Evolutionary conservation across 2,329 filamentous ascomycete species (phyloP), one percentile per base, ranked within the genome.

Genomic region (Pyrenochaeta sp.): DNA sequence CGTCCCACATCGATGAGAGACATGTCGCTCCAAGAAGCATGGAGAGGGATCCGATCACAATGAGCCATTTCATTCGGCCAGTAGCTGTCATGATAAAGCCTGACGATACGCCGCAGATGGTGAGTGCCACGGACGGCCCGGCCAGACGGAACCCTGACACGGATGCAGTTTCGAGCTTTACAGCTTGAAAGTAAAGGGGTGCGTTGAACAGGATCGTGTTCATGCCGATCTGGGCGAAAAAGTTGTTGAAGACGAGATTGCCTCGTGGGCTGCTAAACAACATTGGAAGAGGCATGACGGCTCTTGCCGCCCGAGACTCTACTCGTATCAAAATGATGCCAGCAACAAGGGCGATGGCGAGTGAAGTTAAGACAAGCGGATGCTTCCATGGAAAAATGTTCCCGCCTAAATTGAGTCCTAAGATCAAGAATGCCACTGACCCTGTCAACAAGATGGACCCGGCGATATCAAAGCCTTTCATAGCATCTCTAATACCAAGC

Each of bases 71-170:
- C 69, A 79, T 75, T 23, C 76, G 71, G 17, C 77, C 71, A 0
- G 78, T 79, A 14, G 70, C 68, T 1, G 77, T 79, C 69, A 80
- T 79, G 53, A 78, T 76, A 59, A 78, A 76, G 27, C 78, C 78
- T 11, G 72, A 66, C 4, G 71, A 71, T 12, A 80, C 74, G 20
- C 76, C 77, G 40, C 74, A 77, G 32, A 79, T 58, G 1, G 74
- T 78, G 23, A 76, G 67, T 3, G 73, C 83, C 21, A 87, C 62
- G 0, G 86, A 85, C 4, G 88, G 86, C 6, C 87, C 78, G 17
- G 90, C 82, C 47, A 93, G 86, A 37, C 87, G 84, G 23, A 92
- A 83, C n/a, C 90, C 90, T 0, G 90, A 91, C 20, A 82, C 79
- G 0, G 90, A 91, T 14, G 90, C 87, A 5, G 82, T 83, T 52